These are phyloP conservation scores for Pterulicium gracile DNA, from an alignment of 1,284 basidiomycete genomes.

Conservation along the genomic window DNA sequence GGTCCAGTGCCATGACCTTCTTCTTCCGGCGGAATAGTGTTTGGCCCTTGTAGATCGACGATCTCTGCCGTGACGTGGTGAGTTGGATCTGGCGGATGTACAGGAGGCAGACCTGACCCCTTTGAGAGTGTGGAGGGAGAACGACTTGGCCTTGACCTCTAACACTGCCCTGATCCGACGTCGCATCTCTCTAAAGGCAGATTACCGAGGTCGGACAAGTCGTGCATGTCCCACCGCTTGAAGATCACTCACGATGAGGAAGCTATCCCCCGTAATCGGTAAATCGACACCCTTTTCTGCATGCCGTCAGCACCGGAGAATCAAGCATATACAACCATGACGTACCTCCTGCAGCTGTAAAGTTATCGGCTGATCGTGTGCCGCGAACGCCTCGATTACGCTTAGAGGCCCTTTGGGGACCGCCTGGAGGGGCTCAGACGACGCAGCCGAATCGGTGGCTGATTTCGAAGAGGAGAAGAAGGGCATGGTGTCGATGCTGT, in stretches of 20 bases:
- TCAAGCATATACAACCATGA: too few species aligned
- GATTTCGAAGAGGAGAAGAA: neutral
- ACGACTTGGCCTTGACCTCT: neutral
- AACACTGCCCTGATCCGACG: neutral
- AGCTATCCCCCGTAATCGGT: neutral
- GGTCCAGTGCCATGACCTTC: neutral
- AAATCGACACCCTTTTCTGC: too few species aligned
- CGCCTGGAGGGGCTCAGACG: too few species aligned
- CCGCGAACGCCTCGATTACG: neutral
- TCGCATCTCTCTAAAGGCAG: neutral
- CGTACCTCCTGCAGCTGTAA: neutral
- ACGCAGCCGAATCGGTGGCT: neutral
- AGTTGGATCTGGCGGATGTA: too few species aligned
- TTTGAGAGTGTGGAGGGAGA: too few species aligned
- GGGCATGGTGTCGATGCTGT: too few species aligned
- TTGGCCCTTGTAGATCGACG: neutral
- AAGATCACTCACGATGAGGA: neutral
- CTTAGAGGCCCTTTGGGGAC: neutral
- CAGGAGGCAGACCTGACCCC: too few species aligned
- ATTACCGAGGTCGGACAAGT: neutral
- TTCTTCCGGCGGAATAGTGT: neutral
- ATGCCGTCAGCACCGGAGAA: too few species aligned
- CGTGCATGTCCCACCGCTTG: too few species aligned
- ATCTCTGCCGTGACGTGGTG: too few species aligned
- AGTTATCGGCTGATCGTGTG: neutral